Evolutionary conservation across 2,329 filamentous ascomycete species (phyloP), one percentile per base, ranked within the genome.

Genomic region (Penicillium concentricum): DNA sequence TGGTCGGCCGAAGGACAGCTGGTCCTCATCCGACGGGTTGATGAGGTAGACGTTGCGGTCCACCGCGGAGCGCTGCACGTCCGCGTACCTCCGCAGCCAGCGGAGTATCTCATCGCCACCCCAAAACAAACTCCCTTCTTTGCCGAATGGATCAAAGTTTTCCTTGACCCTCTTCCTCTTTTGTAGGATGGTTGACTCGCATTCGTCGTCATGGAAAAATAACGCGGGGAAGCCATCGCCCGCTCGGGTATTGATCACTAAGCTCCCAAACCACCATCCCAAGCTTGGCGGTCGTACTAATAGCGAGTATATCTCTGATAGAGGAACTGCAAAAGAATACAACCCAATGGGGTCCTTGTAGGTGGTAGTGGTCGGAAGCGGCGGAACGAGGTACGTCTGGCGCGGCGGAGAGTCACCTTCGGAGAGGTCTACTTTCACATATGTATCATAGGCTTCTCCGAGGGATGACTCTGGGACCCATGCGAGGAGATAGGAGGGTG

Each of bases 131-230:
- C 60, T 65, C 0, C 93, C 93, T 61, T 83, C 83, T 60, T 91
- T 90, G 16, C 88, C 87, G 72, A 97, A 97, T 0, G 92, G 92
- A 67, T 97, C 92, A 67, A 99, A 97, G 42, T 81, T 90, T 66
- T 97, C 91, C 60, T 84, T 84, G 0, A 91, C 86, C 51, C 90
- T 80, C 76, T 88, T 91, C 81, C 94, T 96, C 78, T 95, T 91
- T 75, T 97, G 93, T 54, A 95, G 76, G 22, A 97, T 96, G 0
- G 94, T 99, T 51, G 90, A 95, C 75, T 96, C 90, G 69, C 94
- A 99, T 78, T 99, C 94, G 61, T 87, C 92, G 69, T 99, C 94
- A 72, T 99, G 94, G 77, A 99, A 99, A 78, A 99, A 99, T 1
- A 99, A 79, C 0, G 94, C 92, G 0, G 94, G 94, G 65, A 97